These are phyloP conservation scores for Fusarium musae DNA, from an alignment of 2,329 filamentous ascomycete species.

Conservation along the genomic window DNA sequence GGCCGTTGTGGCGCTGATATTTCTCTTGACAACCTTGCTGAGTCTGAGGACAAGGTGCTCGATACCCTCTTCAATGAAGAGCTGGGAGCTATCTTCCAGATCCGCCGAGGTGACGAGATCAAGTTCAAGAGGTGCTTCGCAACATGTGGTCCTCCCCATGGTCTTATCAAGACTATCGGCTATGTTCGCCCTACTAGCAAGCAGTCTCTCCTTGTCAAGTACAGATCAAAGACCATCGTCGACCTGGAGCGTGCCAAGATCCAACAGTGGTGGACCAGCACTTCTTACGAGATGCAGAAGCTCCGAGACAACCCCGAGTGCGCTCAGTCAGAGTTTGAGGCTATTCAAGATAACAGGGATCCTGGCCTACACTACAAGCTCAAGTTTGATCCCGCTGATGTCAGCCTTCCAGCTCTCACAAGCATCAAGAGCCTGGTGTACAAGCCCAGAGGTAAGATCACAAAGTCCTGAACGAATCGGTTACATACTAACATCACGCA, in stretches of 20 bases:
- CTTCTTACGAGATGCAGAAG: conserved; percentile 91
- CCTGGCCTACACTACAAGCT: conserved; percentile 88
- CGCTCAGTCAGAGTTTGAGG: conserved; percentile 83
- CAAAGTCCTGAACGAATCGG: conserved; percentile 1
- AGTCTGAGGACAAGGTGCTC: conserved; percentile 72
- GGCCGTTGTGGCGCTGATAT: conserved; percentile 89
- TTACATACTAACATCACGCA: conserved; percentile 68
- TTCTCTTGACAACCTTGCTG: conserved; percentile 79
- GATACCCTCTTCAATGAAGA: conserved; percentile 95
- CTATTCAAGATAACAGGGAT: conserved; percentile 78
- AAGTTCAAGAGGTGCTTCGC: conserved; percentile 92
- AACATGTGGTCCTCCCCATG: conserved; percentile 84
- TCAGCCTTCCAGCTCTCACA: conserved; percentile 70
- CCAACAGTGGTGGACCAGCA: conserved; percentile 89
- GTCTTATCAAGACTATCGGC: conserved; percentile 86
- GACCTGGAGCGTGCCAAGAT: conserved; percentile 76
- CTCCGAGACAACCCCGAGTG: conserved; percentile 88
- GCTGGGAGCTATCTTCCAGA: conserved; percentile 94
- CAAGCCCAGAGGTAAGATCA: conserved; percentile 59
- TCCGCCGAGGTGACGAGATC: conserved; percentile 84
- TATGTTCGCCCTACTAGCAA: conserved; percentile 75
- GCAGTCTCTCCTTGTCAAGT: conserved; percentile 81
- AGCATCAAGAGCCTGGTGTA: conserved; percentile 63
- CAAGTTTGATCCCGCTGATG: conserved; percentile 82
- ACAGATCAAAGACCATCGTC: conserved; percentile 75